A percentile compares a stretch with the other conserved stretches of the same genome.
Evolutionary conservation across 2,329 filamentous ascomycete genomes (phyloP).

Genomic region (Xylariales sp.): DNA sequence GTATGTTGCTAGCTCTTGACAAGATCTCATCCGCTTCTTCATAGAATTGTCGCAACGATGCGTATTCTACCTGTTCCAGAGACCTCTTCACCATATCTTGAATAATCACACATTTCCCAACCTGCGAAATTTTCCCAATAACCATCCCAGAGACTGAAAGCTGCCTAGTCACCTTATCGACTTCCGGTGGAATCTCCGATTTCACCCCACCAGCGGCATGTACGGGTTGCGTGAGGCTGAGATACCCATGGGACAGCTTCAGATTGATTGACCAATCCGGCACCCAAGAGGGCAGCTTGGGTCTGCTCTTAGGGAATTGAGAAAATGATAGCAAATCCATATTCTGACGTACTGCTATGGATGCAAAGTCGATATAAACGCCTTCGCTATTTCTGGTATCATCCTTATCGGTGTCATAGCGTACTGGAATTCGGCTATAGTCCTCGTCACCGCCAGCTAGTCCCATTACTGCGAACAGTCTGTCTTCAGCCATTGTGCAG

Average conservation of each 20-base stretch:
- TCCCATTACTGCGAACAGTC: constrained; percentile 28
- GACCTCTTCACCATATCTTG: not conserved
- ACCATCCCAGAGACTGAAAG: constrained; percentile 18
- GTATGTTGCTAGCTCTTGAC: constrained; percentile 4
- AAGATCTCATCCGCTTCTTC: constrained; percentile 22
- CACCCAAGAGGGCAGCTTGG: constrained; percentile 27
- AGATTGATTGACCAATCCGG: constrained; percentile 28
- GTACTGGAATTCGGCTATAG: not conserved
- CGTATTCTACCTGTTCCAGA: constrained; percentile 17
- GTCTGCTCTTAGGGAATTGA: constrained; percentile 20
- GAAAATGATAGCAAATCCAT: constrained; percentile 26
- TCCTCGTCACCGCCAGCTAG: constrained; percentile 20
- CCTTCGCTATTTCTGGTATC: constrained; percentile 8
- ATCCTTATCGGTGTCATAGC: not conserved
- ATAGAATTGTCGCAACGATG: constrained; percentile 17
- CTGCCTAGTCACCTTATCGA: constrained; percentile 9
- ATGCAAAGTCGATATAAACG: constrained; percentile 10
- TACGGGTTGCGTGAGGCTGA: constrained; percentile 14
- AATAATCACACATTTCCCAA: constrained; percentile 15
- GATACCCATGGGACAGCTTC: constrained; percentile 21
- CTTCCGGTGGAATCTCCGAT: not conserved
- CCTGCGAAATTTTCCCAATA: constrained; percentile 17
- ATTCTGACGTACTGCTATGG: constrained; percentile 17
- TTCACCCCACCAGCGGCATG: constrained; percentile 20
- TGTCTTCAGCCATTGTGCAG: constrained; percentile 22